A percentile compares a stretch with the other conserved stretches of the same genome.
Conservation (phyloP, 2,329 filamentous ascomycete species). For the Fusarium brachygibbosum region DNA sequence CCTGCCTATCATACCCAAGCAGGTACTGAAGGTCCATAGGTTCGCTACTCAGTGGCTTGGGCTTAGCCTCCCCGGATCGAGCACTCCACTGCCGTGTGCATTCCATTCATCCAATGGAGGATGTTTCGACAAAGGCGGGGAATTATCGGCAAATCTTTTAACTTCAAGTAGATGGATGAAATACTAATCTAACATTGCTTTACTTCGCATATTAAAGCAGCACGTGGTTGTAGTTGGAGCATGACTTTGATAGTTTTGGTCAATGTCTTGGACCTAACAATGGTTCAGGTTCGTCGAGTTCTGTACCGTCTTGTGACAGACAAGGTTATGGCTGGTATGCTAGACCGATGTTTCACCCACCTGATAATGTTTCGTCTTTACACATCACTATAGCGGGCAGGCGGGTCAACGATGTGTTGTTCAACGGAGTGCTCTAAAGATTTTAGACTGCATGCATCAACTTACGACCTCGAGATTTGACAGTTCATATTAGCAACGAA, state of each 20-base stretch:
- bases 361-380: conserved; percentile 22
- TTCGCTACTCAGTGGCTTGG: conserved; percentile 45
- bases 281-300: not conserved
- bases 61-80: conserved; percentile 45
- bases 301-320: conserved; percentile 17
- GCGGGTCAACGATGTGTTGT: conserved; percentile 10
- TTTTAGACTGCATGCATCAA: conserved; percentile 4
- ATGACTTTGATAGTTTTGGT: not conserved
- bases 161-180: not conserved
- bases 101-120: conserved; percentile 28
- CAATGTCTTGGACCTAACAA: not conserved
- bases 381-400: conserved; percentile 7
- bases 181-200: not conserved
- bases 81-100: conserved; percentile 35
- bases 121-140: conserved; percentile 37
- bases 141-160: conserved; percentile 45
- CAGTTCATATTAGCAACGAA: not conserved
- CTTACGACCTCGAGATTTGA: not conserved
- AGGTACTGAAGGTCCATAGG: conserved; percentile 24
- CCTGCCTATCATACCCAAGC: conserved; percentile 27
- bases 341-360: conserved; percentile 24
- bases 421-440: not conserved
- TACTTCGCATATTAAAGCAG: not conserved
- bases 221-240: not conserved
- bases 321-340: conserved; percentile 9